Conservation (phyloP, 108 stramenopile species). For the Skeletonema grethae region DNA sequence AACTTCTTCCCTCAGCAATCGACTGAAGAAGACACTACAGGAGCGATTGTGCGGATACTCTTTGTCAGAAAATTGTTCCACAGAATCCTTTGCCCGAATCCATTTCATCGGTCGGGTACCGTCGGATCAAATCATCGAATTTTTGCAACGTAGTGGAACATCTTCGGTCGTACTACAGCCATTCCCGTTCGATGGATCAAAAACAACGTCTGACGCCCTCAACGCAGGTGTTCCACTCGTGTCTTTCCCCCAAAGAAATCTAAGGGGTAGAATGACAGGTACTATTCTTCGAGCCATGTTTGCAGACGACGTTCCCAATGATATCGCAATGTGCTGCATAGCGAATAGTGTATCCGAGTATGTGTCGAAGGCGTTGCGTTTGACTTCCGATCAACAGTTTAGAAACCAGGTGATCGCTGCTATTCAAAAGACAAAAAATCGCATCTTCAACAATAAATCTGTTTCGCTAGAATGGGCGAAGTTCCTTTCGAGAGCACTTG, state of each 20-base stretch:
- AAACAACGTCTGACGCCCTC: constrained; percentile 72
- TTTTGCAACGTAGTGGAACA: constrained; percentile 37
- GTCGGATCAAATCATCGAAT: constrained; percentile 24
- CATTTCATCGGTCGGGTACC: constrained; percentile 41
- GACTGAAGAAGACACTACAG: constrained; percentile 11
- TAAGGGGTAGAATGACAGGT: constrained; percentile 69
- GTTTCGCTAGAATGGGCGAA: constrained; percentile 46
- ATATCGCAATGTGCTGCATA: constrained; percentile 36
- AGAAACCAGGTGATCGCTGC: constrained; percentile 14
- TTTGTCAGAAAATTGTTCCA: background rate
- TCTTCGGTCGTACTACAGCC: constrained; percentile 71
- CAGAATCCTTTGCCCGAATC: constrained; percentile 10
- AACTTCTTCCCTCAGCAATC: constrained; percentile 28
- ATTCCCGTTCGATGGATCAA: constrained; percentile 75
- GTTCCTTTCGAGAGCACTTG: constrained; percentile 37
- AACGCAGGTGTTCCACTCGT: constrained; percentile 57
- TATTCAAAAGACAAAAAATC: constrained; percentile 11
- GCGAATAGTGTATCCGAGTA: constrained; percentile 44
- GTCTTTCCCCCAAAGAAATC: constrained; percentile 54
- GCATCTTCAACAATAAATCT: constrained; percentile 35
- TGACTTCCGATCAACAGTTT: constrained; percentile 32
- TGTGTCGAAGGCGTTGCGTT: constrained; percentile 38
- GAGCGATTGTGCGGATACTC: constrained; percentile 22
- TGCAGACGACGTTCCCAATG: constrained; percentile 18
- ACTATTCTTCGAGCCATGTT: constrained; percentile 24